Percentiles rank a stretch among this genome's conserved stretches.
Conservation (phyloP, 2,329 filamentous ascomycete genomes). For the Fusarium setosum region DNA sequence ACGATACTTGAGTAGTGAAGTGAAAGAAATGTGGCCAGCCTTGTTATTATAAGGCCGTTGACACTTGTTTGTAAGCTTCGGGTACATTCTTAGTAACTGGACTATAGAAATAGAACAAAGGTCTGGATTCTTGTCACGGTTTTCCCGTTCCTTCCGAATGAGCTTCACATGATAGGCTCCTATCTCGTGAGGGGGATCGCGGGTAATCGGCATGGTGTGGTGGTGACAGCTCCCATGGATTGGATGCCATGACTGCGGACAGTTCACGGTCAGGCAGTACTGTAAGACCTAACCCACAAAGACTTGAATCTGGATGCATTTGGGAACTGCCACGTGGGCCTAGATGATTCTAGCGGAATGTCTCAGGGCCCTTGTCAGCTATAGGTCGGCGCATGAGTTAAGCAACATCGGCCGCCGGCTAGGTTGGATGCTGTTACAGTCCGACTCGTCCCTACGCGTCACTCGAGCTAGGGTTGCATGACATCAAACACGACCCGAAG, state of each 20-base stretch:
- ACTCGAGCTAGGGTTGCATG: constrained; percentile 10
- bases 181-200: too few relatives aligned
- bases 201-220: too few relatives aligned
- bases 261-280: too few relatives aligned
- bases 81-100: too few relatives aligned
- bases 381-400: background rate
- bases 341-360: background rate
- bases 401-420: background rate
- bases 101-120: too few relatives aligned
- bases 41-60: too few relatives aligned
- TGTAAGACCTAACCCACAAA: background rate
- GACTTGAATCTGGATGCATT: background rate
- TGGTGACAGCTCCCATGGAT: too few relatives aligned
- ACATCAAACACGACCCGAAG: constrained; percentile 31
- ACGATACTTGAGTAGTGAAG: background rate
- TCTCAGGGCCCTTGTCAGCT: background rate
- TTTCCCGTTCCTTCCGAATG: too few relatives aligned
- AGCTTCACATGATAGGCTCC: too few relatives aligned
- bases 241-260: too few relatives aligned
- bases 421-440: background rate
- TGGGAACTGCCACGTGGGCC: background rate
- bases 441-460: background rate
- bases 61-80: too few relatives aligned
- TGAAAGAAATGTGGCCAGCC: background rate
- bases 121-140: too few relatives aligned